phyloP scores from a whole-genome alignment of 305 asterid genomes.

The Andrographis paniculata region DNA sequence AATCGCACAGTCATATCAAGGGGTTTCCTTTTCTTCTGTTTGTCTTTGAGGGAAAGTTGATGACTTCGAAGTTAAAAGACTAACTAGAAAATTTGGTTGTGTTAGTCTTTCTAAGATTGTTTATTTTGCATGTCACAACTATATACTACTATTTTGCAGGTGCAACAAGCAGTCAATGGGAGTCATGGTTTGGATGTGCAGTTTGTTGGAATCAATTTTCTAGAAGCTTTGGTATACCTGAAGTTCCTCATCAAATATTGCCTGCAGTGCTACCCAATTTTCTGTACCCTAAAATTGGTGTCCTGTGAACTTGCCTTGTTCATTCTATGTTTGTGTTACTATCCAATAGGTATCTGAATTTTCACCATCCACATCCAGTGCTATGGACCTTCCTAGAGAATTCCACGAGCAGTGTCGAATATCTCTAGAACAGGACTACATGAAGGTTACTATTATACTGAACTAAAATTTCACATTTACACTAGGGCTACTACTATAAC shows the following conservation, averaged over 20 bases:
- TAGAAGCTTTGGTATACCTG: conserved; percentile 69
- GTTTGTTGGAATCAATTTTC: conserved; percentile 60
- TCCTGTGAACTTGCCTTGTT: conserved; percentile 15
- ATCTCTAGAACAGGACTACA: conserved; percentile 72
- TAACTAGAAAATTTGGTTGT: conserved; percentile 8
- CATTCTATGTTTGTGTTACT: conserved; percentile 10
- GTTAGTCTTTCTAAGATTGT: conserved; percentile 4
- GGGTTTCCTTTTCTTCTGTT: background rate
- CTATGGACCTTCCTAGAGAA: conserved; percentile 94
- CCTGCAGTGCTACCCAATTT: conserved; percentile 12
- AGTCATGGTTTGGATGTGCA: conserved; percentile 68
- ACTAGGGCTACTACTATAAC: no score
- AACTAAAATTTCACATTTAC: conserved; percentile 18
- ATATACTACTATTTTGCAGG: conserved; percentile 39
- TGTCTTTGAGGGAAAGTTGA: conserved; percentile 2
- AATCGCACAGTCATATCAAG: no score
- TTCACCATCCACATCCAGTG: conserved; percentile 79
- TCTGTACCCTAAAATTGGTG: conserved; percentile 13
- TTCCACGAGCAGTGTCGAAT: conserved; percentile 77
- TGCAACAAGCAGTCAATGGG: conserved; percentile 66
- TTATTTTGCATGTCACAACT: conserved; percentile 12
- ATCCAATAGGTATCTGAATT: conserved; percentile 75
- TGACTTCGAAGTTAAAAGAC: conserved; percentile 1
- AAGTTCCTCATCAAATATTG: conserved; percentile 14
- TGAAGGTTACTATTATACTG: conserved; percentile 51